Percentiles rank a stretch among this genome's conserved stretches.
Evolutionary conservation across 768 basidiomycete species (phyloP).

Genomic region (Amanita pseudoporphyria): DNA sequence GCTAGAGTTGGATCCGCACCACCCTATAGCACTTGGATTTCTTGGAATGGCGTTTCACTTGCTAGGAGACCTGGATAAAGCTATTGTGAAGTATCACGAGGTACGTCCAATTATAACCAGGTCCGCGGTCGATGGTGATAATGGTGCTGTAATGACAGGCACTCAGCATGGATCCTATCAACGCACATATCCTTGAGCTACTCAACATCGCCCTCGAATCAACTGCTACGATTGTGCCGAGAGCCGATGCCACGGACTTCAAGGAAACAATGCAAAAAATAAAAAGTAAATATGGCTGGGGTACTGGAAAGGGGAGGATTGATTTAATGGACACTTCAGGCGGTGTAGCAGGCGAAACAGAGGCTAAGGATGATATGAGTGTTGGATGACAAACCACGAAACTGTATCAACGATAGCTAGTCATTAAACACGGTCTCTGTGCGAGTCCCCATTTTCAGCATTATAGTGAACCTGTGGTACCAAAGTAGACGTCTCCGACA

Average conservation of each 20-base stretch:
- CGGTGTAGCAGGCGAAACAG: conserved; percentile 9
- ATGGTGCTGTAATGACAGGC: conserved; percentile 32
- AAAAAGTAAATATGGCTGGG: conserved; percentile 23
- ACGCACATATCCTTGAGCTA: conserved; percentile 70
- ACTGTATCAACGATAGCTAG: neutral
- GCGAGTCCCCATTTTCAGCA: neutral
- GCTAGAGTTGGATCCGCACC: conserved; percentile 79
- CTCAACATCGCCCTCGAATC: conserved; percentile 71
- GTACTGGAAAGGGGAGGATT: conserved; percentile 22
- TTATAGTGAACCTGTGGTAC: neutral
- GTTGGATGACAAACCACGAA: conserved; percentile 14
- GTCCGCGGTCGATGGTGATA: neutral
- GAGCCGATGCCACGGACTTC: conserved; percentile 18
- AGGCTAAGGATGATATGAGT: conserved; percentile 19
- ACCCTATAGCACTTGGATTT: conserved; percentile 73
- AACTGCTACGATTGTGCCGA: conserved; percentile 15
- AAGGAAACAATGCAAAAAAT: conserved; percentile 20
- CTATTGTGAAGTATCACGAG: conserved; percentile 90
- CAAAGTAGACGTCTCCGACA: neutral
- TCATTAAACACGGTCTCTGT: neutral
- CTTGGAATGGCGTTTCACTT: conserved; percentile 86
- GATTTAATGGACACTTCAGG: conserved; percentile 13
- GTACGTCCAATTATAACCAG: conserved; percentile 29
- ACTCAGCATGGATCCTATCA: conserved; percentile 74
- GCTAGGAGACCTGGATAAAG: conserved; percentile 59